A percentile compares a stretch with the other conserved stretches of the same genome.
phyloP scores from a whole-genome alignment of 2,329 filamentous ascomycete species.

The Myriangium duriaei region DNA sequence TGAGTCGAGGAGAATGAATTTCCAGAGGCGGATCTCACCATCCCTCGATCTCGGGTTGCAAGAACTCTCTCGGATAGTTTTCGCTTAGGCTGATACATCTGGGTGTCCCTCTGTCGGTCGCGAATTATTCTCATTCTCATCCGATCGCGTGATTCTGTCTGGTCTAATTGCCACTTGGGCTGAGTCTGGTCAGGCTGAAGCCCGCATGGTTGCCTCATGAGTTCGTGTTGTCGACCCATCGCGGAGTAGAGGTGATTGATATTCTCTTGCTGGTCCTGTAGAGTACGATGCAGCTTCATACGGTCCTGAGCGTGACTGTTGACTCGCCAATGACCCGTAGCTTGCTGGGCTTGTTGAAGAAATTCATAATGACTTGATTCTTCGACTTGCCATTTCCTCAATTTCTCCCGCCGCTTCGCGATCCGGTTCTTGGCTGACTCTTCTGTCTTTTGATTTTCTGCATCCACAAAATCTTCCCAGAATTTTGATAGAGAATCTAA shows the following conservation, averaged over 20 bases:
- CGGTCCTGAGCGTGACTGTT: slow-evolving; percentile 91
- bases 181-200: slow-evolving; percentile 52
- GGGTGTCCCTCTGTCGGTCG: slow-evolving; percentile 54
- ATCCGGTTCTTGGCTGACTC: slow-evolving; percentile 61
- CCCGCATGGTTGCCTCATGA: slow-evolving; percentile 67
- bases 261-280: slow-evolving; percentile 92
- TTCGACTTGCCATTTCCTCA: slow-evolving; percentile 68
- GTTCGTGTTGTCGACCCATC: slow-evolving; percentile 66
- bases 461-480: slow-evolving; percentile 78
- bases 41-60: slow-evolving; percentile 21
- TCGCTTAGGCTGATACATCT: slow-evolving; percentile 75
- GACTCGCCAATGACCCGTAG: slow-evolving; percentile 82
- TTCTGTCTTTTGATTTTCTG: slow-evolving; percentile 69
- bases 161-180: slow-evolving; percentile 81
- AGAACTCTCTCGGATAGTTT: slow-evolving; percentile 43
- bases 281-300: slow-evolving; percentile 73
- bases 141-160: slow-evolving; percentile 87
- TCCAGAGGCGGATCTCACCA: slow-evolving; percentile 22
- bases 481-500: slow-evolving; percentile 64
- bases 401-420: slow-evolving; percentile 64
- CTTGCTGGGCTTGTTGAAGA: slow-evolving; percentile 70
- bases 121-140: slow-evolving; percentile 84
- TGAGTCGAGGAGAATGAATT: slow-evolving; percentile 18
- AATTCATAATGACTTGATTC: slow-evolving; percentile 56
- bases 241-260: slow-evolving; percentile 62